Percentiles rank a stretch among this genome's conserved stretches.
Evolutionary conservation across 176 grass and related monocot genomes (phyloP).

Genomic region (Otatea glauca): DNA sequence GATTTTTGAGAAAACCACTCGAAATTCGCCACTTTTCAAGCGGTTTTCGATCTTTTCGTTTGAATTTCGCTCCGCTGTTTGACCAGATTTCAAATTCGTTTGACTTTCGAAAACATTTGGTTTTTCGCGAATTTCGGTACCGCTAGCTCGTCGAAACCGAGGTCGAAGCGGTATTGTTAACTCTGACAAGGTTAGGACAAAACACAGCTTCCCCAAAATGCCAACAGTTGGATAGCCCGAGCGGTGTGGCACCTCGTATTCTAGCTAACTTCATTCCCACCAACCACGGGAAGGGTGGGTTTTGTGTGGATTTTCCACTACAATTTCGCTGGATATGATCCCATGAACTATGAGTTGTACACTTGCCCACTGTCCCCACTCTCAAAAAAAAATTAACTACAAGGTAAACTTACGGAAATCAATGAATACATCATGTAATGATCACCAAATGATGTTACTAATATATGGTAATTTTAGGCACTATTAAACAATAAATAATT

Average conservation of each 20-base stretch:
- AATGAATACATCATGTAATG: slow-evolving; percentile 6
- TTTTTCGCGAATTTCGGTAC: no score
- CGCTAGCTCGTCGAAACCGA: no score
- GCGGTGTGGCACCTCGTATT: not conserved
- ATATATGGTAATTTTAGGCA: not conserved
- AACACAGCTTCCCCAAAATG: not conserved
- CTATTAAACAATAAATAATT: not conserved
- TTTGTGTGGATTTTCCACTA: not conserved
- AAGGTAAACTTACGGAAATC: slow-evolving; percentile 26
- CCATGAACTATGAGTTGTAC: not conserved
- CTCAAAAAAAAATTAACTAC: not conserved
- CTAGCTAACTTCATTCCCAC: not conserved
- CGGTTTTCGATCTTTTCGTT: no score
- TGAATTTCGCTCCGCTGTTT: no score
- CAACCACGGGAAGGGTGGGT: not conserved
- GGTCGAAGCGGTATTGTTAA: no score
- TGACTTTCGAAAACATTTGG: no score
- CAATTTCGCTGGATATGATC: not conserved
- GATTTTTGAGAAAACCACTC: no score
- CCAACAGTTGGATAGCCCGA: not conserved
- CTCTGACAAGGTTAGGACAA: not conserved
- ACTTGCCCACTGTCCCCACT: not conserved
- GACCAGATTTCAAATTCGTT: no score
- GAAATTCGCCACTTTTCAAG: no score
- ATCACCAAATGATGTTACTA: not conserved